phyloP scores from a whole-genome alignment of 495 filamentous ascomycete species.

The Immersiella caudata region DNA sequence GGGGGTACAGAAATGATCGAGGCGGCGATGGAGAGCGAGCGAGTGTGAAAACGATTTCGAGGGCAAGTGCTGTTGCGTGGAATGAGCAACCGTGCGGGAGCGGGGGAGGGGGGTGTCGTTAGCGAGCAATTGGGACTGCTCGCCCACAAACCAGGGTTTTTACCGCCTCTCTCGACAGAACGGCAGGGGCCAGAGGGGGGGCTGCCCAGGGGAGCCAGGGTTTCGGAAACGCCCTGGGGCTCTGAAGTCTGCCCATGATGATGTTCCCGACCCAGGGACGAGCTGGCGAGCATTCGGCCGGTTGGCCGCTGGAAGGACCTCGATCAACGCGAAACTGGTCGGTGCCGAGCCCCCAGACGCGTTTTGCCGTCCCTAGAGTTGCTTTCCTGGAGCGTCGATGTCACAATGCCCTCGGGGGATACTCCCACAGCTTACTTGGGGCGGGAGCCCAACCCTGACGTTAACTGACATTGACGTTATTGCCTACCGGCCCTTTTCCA shows the following conservation, averaged over 20 bases:
- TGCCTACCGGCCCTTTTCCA: conserved; percentile 12
- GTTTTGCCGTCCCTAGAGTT: not conserved
- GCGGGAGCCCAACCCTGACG: not conserved
- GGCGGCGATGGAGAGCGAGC: not conserved
- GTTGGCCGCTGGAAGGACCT: not conserved
- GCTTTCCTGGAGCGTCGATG: not conserved
- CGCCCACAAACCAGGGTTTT: not conserved
- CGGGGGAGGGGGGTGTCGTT: conserved; percentile 5
- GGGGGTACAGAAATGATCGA: not conserved
- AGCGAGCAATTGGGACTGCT: not conserved
- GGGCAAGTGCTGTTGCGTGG: not conserved
- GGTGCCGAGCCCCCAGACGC: not conserved
- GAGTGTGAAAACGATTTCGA: conserved; percentile 5
- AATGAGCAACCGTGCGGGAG: not conserved
- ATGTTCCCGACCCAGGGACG: not conserved
- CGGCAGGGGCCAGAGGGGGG: conserved; percentile 2
- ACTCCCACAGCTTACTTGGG: not conserved
- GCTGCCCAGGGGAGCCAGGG: conserved; percentile 2
- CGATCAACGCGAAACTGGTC: not conserved
- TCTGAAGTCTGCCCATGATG: not conserved
- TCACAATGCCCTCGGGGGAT: not conserved
- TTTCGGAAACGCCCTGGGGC: not conserved
- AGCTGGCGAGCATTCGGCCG: not conserved
- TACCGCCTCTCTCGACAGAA: not conserved
- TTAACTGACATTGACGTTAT: not conserved